phyloP scores from a whole-genome alignment of 345 rosid genomes.

The Syzygium oleosum region DNA sequence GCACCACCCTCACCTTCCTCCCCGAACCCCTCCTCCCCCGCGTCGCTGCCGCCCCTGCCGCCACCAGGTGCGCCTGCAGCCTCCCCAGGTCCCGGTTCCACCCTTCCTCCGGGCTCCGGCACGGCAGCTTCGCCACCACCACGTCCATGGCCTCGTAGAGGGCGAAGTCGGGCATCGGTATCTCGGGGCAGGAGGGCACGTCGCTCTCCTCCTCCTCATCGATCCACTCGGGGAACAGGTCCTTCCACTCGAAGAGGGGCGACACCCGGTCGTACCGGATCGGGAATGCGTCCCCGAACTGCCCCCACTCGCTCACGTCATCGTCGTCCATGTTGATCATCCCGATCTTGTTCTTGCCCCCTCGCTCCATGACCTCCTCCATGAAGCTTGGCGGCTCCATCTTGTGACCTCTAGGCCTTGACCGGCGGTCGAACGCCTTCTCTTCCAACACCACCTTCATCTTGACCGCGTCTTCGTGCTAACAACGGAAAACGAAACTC shows the following conservation, averaged over 20 bases:
- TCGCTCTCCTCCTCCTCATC: conserved; percentile 87
- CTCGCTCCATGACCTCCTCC: conserved; percentile 26
- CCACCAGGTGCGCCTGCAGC: conserved; percentile 71
- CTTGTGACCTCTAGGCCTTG: conserved; percentile 23
- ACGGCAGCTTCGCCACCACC: conserved; percentile 70
- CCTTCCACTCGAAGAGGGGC: conserved; percentile 52
- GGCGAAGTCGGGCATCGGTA: conserved; percentile 71
- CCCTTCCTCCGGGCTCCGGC: conserved; percentile 65
- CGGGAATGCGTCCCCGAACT: conserved; percentile 37
- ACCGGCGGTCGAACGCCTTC: background rate
- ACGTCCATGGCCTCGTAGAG: conserved; percentile 45
- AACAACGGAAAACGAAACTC: background rate
- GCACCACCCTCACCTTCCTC: conserved; percentile 55
- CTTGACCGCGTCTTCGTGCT: conserved; percentile 49
- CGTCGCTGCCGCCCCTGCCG: conserved; percentile 57
- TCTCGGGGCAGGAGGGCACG: conserved; percentile 63
- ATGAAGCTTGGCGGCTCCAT: conserved; percentile 60
- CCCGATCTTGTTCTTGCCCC: conserved; percentile 59
- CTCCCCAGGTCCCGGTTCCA: conserved; percentile 80
- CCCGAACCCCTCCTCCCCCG: conserved; percentile 51
- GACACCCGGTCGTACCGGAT: conserved; percentile 54
- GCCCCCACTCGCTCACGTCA: conserved; percentile 54
- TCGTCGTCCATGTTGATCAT: conserved; percentile 70
- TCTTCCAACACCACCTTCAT: conserved; percentile 52
- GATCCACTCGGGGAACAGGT: conserved; percentile 93